Conservation (phyloP, 345 rosid species). For the Melaleuca quinquenervia region DNA sequence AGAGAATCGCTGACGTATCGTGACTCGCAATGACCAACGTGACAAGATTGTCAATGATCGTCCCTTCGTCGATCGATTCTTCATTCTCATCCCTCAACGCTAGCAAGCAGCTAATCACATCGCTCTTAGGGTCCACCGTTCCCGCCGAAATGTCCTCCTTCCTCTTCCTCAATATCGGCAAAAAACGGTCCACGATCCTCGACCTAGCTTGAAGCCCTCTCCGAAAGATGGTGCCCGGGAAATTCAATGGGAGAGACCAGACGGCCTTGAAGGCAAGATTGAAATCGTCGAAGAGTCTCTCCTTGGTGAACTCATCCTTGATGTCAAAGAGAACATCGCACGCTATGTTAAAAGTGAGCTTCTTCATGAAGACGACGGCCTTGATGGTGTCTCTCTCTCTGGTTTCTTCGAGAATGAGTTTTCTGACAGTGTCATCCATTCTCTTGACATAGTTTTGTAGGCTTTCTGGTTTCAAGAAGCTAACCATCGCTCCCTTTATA, state of each 20-base stretch:
- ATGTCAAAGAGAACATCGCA: background rate
- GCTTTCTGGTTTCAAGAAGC: slow-evolving; percentile 4
- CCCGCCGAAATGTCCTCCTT: background rate
- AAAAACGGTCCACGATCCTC: background rate
- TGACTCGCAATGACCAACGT: background rate
- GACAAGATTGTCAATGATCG: background rate
- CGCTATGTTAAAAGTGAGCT: background rate
- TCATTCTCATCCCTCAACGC: background rate
- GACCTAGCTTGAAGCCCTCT: background rate
- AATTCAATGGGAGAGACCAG: background rate
- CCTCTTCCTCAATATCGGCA: background rate
- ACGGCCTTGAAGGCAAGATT: background rate
- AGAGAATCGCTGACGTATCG: background rate
- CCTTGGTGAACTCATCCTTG: background rate
- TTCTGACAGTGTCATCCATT: background rate
- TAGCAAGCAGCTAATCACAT: background rate
- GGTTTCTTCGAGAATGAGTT: background rate
- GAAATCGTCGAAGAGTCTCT: background rate
- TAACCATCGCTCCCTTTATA: background rate
- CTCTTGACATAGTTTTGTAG: background rate
- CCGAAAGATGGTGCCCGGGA: background rate
- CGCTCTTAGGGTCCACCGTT: background rate
- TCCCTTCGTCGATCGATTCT: background rate
- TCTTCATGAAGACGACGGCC: background rate
- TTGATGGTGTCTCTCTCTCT: background rate